Conservation (phyloP, 306 rosid species). For the Cicer arietinum region DNA sequence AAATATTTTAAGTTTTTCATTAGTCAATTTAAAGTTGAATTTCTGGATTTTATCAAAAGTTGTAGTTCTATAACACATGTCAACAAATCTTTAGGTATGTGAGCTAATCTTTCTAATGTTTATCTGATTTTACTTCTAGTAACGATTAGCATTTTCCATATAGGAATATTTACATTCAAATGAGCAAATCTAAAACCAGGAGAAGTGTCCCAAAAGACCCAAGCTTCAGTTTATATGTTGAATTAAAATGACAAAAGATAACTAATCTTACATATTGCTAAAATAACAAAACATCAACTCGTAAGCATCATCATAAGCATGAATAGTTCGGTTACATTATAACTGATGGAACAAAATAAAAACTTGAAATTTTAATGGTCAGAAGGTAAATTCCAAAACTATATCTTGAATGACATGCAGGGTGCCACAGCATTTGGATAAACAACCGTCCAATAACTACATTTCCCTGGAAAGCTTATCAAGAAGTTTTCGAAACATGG, state of each 20-base stretch:
- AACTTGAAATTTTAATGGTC: conserved; percentile 1
- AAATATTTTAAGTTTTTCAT: background rate
- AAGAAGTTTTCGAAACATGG: conserved; percentile 56
- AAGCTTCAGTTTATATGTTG: conserved; percentile 5
- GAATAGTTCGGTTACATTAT: conserved; percentile 31
- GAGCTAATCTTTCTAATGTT: background rate
- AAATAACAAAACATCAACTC: background rate
- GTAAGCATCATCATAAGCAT: background rate
- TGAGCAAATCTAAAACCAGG: background rate
- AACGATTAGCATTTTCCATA: background rate
- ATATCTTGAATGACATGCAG: conserved; percentile 14
- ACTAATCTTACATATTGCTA: background rate
- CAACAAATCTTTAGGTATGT: too few relatives aligned
- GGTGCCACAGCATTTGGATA: conserved; percentile 22
- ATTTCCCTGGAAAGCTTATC: conserved; percentile 36
- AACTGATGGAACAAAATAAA: background rate
- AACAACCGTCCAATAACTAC: conserved; percentile 20
- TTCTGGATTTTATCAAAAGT: background rate
- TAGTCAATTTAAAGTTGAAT: background rate
- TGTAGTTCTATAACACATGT: background rate
- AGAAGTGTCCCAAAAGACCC: background rate
- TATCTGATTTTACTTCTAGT: background rate
- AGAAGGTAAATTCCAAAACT: conserved; percentile 23
- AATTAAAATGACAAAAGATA: conserved; percentile 2
- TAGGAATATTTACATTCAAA: conserved; percentile 2